A percentile compares a stretch with the other conserved stretches of the same genome.
Evolutionary conservation across 768 basidiomycete species (phyloP).

Genomic region (Boletus eberwhitei): DNA sequence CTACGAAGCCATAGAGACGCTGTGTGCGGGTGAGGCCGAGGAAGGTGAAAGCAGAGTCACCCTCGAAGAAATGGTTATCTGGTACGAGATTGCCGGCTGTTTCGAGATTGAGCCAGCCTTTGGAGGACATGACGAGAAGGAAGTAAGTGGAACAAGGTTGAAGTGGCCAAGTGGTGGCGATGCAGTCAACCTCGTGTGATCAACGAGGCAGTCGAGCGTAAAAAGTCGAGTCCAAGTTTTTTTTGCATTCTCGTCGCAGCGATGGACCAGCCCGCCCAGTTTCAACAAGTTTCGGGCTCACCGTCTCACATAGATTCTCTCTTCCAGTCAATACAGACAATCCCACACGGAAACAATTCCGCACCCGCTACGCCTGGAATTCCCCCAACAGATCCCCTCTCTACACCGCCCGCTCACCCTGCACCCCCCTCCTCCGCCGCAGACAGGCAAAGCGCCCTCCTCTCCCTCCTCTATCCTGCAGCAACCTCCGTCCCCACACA

Average conservation of each 20-base stretch:
- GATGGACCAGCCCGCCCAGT: neutral
- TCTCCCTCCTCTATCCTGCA: constrained; percentile 62
- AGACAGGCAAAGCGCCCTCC: constrained; percentile 73
- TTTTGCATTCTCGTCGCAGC: neutral
- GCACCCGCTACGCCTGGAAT: constrained; percentile 44
- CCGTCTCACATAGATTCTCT: neutral
- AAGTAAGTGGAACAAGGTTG: neutral
- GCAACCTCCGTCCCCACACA: constrained; percentile 35
- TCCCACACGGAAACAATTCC: constrained; percentile 34
- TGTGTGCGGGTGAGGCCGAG: constrained; percentile 77
- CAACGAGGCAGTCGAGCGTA: constrained; percentile 21
- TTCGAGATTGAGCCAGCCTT: constrained; percentile 88
- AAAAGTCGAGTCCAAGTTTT: too few relatives aligned
- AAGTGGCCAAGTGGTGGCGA: constrained; percentile 3
- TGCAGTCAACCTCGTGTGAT: constrained; percentile 22
- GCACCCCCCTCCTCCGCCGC: constrained; percentile 35
- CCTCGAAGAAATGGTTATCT: constrained; percentile 82
- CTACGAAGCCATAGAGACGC: constrained; percentile 81
- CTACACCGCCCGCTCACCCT: constrained; percentile 17
- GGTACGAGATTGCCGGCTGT: constrained; percentile 43
- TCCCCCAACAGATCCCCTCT: constrained; percentile 32
- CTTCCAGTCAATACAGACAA: neutral
- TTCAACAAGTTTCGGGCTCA: neutral
- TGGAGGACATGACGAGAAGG: constrained; percentile 34
- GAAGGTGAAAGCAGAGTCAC: constrained; percentile 82